Conservation (phyloP, 83 land plant species). For the Isoetes engelmannii region DNA sequence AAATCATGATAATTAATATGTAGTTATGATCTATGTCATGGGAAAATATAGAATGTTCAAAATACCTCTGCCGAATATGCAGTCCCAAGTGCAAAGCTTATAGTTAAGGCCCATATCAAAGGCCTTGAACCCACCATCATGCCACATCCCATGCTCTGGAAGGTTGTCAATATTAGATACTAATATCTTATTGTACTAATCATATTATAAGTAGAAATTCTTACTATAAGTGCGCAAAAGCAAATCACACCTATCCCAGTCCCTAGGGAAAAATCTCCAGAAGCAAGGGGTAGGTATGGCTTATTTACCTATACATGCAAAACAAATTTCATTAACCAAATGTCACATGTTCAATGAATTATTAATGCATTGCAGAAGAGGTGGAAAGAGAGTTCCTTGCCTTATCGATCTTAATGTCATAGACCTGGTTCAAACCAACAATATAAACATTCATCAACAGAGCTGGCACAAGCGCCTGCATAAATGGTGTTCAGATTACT, state of each 20-base stretch:
- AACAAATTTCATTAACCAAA: not conserved
- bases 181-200: not conserved
- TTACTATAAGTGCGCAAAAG: slow-evolving; percentile 67
- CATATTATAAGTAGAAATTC: not conserved
- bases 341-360: not conserved
- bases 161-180: not conserved
- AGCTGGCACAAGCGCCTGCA: slow-evolving; percentile 85
- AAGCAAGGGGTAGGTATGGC: slow-evolving; percentile 93
- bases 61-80: slow-evolving; percentile 90
- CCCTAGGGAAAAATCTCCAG: slow-evolving; percentile 76
- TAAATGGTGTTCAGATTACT: not conserved
- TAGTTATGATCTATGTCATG: not conserved
- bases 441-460: slow-evolving; percentile 93
- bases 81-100: slow-evolving; percentile 87
- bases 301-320: slow-evolving; percentile 66
- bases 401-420: slow-evolving; percentile 93
- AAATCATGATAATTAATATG: slow-evolving; percentile 2
- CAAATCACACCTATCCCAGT: slow-evolving; percentile 57
- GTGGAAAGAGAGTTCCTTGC: slow-evolving; percentile 9
- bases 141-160: slow-evolving; percentile 74
- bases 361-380: too few species aligned
- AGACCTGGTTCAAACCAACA: slow-evolving; percentile 89
- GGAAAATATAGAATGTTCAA: slow-evolving; percentile 1
- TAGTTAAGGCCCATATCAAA: slow-evolving; percentile 80
- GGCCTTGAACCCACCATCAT: slow-evolving; percentile 67